Evolutionary conservation across 768 basidiomycete genomes (phyloP).

Genomic region (Phanerochaete sordida): DNA sequence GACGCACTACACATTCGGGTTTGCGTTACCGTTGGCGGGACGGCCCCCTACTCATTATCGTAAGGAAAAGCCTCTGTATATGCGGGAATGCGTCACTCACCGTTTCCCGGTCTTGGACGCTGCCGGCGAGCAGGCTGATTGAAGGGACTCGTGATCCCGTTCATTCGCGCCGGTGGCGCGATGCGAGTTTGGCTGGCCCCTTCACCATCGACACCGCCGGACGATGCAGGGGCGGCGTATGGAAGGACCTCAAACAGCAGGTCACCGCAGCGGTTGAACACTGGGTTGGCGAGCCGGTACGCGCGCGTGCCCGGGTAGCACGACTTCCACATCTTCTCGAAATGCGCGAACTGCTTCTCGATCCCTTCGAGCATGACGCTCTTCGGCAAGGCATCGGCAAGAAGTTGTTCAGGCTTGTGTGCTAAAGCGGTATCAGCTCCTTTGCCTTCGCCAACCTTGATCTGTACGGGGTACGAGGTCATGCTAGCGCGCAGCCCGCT

Average conservation of each 20-base stretch:
- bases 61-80: too few relatives aligned
- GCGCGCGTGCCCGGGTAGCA: constrained; percentile 20
- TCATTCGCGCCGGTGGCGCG: too few relatives aligned
- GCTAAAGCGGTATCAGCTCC: constrained; percentile 3
- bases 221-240: neutral
- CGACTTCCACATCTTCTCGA: constrained; percentile 26
- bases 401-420: constrained; percentile 16
- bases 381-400: constrained; percentile 19
- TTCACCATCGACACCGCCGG: neutral
- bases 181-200: too few relatives aligned
- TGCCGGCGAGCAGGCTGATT: too few relatives aligned
- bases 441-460: neutral
- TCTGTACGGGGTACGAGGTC: neutral
- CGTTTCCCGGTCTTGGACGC: too few relatives aligned
- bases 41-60: too few relatives aligned
- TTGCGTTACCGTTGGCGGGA: too few relatives aligned
- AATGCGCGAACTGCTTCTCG: constrained; percentile 19
- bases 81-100: too few relatives aligned
- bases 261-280: constrained; percentile 28
- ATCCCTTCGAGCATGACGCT: constrained; percentile 19
- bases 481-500: constrained; percentile 19
- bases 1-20: too few relatives aligned
- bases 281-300: constrained; percentile 26
- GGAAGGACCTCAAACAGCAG: constrained; percentile 27
- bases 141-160: too few relatives aligned